Percentiles rank a stretch among this genome's conserved stretches.
These are phyloP conservation scores for Ophiostoma montium DNA, from an alignment of 2,329 filamentous ascomycete species.

Conservation along the genomic window DNA sequence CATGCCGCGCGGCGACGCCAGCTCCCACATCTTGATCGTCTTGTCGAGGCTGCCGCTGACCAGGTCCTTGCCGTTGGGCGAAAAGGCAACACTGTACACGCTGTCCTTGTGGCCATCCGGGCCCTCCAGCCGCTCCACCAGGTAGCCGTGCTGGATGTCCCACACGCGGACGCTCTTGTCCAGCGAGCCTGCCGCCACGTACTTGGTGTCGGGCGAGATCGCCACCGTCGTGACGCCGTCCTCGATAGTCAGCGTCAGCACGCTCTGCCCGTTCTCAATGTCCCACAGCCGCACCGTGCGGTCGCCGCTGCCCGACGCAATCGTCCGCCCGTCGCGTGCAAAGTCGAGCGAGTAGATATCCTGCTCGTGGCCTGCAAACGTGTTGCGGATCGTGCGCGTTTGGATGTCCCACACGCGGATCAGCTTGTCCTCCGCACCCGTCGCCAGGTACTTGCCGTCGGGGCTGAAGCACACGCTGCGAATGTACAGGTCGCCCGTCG, in stretches of 20 bases:
- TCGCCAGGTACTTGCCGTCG: conserved; percentile 84
- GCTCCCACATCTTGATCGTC: conserved; percentile 99
- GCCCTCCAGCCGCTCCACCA: conserved; percentile 84
- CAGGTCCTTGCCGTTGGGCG: conserved; percentile 80
- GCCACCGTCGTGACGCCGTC: conserved; percentile 96
- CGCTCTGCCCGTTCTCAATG: conserved; percentile 69
- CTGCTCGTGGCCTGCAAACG: conserved; percentile 94
- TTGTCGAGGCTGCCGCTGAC: conserved; percentile 93
- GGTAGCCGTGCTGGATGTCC: conserved; percentile 75
- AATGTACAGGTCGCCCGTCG: conserved; percentile 89
- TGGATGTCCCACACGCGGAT: conserved; percentile 96
- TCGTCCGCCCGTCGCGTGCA: conserved; percentile 80
- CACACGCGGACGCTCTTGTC: conserved; percentile 97
- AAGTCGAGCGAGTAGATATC: conserved; percentile 97
- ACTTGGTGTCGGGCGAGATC: conserved; percentile 89
- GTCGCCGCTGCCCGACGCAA: conserved; percentile 90
- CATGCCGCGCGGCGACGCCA: conserved; percentile 57
- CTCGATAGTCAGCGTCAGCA: conserved; percentile 80
- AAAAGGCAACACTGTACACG: conserved; percentile 93
- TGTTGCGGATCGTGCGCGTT: conserved; percentile 69
- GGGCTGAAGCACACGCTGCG: conserved; percentile 97
- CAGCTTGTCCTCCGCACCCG: conserved; percentile 92
- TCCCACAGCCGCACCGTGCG: conserved; percentile 94
- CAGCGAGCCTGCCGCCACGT: conserved; percentile 84
- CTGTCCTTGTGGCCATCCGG: conserved; percentile 92